phyloP scores from a whole-genome alignment of 805 yeast species.

The Grigorovia jiainica region DNA sequence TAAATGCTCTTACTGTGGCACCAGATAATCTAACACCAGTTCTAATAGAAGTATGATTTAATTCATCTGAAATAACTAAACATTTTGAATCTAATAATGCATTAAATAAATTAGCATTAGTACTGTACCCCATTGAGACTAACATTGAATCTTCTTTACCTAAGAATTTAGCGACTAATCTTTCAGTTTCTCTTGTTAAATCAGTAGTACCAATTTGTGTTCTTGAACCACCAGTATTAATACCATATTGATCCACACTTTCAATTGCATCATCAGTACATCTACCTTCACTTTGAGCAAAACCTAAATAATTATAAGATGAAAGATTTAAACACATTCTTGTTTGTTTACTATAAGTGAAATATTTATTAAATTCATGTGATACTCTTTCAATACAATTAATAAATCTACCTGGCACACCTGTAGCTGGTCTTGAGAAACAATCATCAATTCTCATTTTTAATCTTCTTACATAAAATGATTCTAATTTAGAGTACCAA shows the following conservation, averaged over 20 bases:
- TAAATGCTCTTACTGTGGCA: constrained; percentile 83
- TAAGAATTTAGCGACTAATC: constrained; percentile 68
- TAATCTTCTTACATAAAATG: constrained; percentile 86
- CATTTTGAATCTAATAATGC: constrained; percentile 80
- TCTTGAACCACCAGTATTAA: constrained; percentile 73
- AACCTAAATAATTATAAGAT: constrained; percentile 90
- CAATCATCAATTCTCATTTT: constrained; percentile 88
- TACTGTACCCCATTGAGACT: constrained; percentile 92
- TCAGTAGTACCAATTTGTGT: constrained; percentile 65
- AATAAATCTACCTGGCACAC: constrained; percentile 92
- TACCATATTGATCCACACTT: constrained; percentile 59
- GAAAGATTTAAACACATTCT: constrained; percentile 76
- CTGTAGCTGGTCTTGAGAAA: constrained; percentile 91
- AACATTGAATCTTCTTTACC: constrained; percentile 85
- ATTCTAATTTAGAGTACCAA: constrained; percentile 87
- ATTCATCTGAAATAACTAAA: constrained; percentile 84
- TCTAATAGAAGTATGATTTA: constrained; percentile 92
- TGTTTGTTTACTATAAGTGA: constrained; percentile 66
- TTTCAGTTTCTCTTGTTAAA: constrained; percentile 66
- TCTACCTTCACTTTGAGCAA: constrained; percentile 88
- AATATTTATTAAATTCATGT: constrained; percentile 53
- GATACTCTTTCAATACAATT: constrained; percentile 71
- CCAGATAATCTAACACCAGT: constrained; percentile 91
- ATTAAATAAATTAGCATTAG: constrained; percentile 81
- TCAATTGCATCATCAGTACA: constrained; percentile 75